These are phyloP conservation scores for Tuber microsphaerosporum DNA, from an alignment of 495 filamentous ascomycete species.

Conservation along the genomic window DNA sequence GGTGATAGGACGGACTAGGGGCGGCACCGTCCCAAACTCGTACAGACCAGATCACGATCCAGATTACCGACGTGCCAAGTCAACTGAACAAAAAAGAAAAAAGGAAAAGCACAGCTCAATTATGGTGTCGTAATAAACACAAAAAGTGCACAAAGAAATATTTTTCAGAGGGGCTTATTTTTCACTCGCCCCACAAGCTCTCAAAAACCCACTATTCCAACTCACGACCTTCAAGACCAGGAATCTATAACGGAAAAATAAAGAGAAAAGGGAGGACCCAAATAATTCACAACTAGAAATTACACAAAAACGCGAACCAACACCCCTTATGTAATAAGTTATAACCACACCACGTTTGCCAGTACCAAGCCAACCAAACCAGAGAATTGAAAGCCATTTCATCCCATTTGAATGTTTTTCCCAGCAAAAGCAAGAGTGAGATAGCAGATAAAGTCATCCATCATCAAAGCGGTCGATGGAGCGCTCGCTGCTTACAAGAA, in stretches of 20 bases:
- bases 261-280: neutral
- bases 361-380: neutral
- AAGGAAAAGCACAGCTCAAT: neutral
- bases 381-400: neutral
- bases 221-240: neutral
- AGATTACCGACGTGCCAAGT: neutral
- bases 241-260: neutral
- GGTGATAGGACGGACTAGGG: neutral
- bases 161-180: neutral
- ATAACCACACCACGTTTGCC: neutral
- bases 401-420: neutral
- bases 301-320: neutral
- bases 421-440: neutral
- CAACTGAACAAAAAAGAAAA: neutral
- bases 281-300: slow-evolving; percentile 6
- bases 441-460: slow-evolving; percentile 39
- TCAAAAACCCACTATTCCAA: neutral
- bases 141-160: neutral
- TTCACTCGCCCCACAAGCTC: neutral
- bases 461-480: slow-evolving; percentile 39
- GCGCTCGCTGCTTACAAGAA: slow-evolving; percentile 36
- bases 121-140: neutral
- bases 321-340: slow-evolving; percentile 2
- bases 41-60: neutral
- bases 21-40: neutral